phyloP scores from a whole-genome alignment of 352 stramenopile genomes.

The Phytophthora agathidicida region DNA sequence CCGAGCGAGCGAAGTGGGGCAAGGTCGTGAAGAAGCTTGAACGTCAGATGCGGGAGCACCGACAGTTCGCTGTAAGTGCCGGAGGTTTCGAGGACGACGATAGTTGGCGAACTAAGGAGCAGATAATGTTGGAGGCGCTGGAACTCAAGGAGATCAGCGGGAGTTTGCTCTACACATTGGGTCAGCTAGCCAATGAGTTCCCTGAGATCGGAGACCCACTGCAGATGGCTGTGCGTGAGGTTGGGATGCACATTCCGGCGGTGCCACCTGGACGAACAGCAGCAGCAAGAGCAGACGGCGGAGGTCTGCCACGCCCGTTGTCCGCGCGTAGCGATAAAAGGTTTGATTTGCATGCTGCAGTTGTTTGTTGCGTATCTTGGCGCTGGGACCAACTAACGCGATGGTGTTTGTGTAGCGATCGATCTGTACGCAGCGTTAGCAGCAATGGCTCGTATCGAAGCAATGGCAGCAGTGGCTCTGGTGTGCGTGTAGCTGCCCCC shows the following conservation, averaged over 20 bases:
- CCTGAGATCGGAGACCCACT: constrained; percentile 91
- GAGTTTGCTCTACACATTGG: constrained; percentile 91
- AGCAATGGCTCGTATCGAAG: constrained; percentile 65
- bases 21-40: constrained; percentile 81
- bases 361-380: constrained; percentile 1
- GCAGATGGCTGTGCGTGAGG: constrained; percentile 66
- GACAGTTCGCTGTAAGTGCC: constrained; percentile 40
- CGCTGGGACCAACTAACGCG: constrained; percentile 4
- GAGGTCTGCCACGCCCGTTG: constrained; percentile 52
- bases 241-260: constrained; percentile 79
- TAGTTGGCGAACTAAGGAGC: constrained; percentile 71
- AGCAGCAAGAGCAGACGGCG: constrained; percentile 46
- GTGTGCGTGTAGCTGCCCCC: constrained; percentile 58
- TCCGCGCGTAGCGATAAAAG: constrained; percentile 78
- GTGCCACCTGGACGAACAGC: constrained; percentile 73
- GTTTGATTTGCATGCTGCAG: constrained; percentile 29
- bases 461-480: constrained; percentile 49
- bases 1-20: constrained; percentile 65
- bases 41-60: constrained; percentile 65
- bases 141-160: constrained; percentile 84
- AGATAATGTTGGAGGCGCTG: constrained; percentile 82
- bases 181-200: constrained; percentile 94
- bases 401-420: constrained; percentile 40
- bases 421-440: constrained; percentile 52
- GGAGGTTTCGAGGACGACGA: constrained; percentile 17